Base-by-base conservation (phyloP, 148 eudicot species). In the Mesembryanthemum crystallinum region DNA sequence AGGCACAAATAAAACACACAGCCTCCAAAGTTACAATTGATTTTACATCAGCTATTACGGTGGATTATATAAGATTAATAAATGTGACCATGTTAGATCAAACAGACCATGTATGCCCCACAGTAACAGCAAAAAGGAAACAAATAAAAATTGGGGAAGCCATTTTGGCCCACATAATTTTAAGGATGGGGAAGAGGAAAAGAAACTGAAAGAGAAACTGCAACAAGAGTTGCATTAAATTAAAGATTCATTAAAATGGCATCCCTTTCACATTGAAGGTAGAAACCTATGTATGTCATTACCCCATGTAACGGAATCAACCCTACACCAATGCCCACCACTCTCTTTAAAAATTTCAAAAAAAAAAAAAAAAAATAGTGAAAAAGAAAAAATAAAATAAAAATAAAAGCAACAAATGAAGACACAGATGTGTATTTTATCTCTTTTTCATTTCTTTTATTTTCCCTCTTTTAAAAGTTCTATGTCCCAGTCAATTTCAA, bases 21-120 rank as follows among this genome's bases (percentile, higher is more conserved):
- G n/a, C 18, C 35, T 27, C 32, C 64, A 61, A 64, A 72, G 81
- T 59, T 61, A 17, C 24, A 54, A 73, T 24, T 35, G 28, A 63
- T 12, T 63, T 17, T 18, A 17, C 69, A 64, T 64, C 69, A 64
- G 43, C 69, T 64, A 64, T 21, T 18, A 18, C 8, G 70, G 17
- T 24, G 28, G 64, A 9, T 59, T 59, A 32, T 63, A 32, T 64
- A 18, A 68, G 32, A 68, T 24, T 45, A 43, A 42, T 68, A 24
- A 23, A 25, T 23, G 10, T 25, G 33, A 25, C 23, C 32, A 27
- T 37, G 58, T 30, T 12, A 29, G 37, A 33, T n/a, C n/a, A n/a
- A n/a, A 35, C 39, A 3, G 6, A 35, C 39, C 39, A 35, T 43
- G n/a, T 47, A 45, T 25, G 14, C 23, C 72, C 72, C 72, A 69